Base-by-base conservation (phyloP, 495 filamentous ascomycete species). In the Chaetomidium leptoderma region DNA sequence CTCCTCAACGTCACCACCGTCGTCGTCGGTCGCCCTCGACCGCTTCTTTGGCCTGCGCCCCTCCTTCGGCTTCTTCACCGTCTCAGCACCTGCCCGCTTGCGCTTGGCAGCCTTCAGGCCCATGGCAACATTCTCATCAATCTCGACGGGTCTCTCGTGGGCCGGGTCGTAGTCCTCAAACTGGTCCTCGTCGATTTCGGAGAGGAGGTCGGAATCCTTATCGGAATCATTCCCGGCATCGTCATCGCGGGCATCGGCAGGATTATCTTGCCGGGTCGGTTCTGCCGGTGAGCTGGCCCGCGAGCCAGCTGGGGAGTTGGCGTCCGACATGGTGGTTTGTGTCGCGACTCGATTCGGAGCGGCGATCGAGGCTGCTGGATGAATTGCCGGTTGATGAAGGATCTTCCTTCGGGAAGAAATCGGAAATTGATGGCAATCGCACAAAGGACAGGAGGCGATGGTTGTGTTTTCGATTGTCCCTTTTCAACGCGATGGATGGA, bases 181-280 rank as follows among this genome's bases (percentile, higher is more conserved):
- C 69, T 95, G 86, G 44, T 87, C 87, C 68, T 97, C 93, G 71
- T 97, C 95, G 63, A 98, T 86, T 70, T 98, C 93, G 10, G 92
- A 97, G 16, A 95, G 82, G 52, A 89, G 82, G n/a, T 79, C 76
- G 11, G 88, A 90, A 32, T 92, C 89, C 59, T 87, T 83, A 62
- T 92, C 90, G 1, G 86, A 88, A n/a, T 67, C 71, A 47, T 66
- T 66, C 14, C 73, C 64, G 39, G 71, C 70, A n/a, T 67, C 65
- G 5, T 72, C 59, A 43, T 77, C 73, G 19, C 63, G 56, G 42
- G 62, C 59, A 0, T 66, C 59, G 32, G 61, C 63, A 17, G 69
- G 21, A 21, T 4, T 42, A 21, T 68, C 43, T 0, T 56, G 49
- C 62, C 37, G 62, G 65, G 6, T 68, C 70, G 30, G 66, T 74